Percentiles rank a stretch among this genome's conserved stretches.
Conservation (phyloP, 768 basidiomycete species). For the Strobilomyces echinocephalus region DNA sequence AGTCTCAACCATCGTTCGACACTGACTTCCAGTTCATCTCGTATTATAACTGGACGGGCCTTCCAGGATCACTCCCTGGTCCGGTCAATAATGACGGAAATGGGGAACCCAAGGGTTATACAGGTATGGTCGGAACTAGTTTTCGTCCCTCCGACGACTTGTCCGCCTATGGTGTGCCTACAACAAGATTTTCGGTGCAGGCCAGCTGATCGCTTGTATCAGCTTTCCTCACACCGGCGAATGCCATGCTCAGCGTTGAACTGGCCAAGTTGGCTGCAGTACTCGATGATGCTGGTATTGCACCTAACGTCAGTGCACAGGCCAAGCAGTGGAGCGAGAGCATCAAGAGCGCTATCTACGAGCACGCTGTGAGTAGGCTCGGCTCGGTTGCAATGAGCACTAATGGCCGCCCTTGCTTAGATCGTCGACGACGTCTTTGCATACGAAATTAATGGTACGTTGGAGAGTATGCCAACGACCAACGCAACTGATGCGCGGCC, state of each 20-base stretch:
- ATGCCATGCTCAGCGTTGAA: conserved; percentile 80
- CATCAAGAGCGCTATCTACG: conserved; percentile 59
- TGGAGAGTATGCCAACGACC: neutral
- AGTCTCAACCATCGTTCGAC: conserved; percentile 69
- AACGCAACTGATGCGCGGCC: neutral
- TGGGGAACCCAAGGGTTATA: conserved; percentile 71
- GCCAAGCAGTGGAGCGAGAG: conserved; percentile 56
- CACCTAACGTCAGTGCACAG: conserved; percentile 46
- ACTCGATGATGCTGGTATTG: conserved; percentile 46
- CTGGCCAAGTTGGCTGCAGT: conserved; percentile 55
- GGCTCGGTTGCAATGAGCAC: neutral
- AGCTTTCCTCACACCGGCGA: conserved; percentile 77
- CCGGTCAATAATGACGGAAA: conserved; percentile 64
- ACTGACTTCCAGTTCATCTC: conserved; percentile 68
- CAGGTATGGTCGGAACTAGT: conserved; percentile 70
- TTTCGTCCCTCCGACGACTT: conserved; percentile 76
- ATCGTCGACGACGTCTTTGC: conserved; percentile 63
- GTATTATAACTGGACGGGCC: conserved; percentile 81
- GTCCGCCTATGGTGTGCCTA: conserved; percentile 52
- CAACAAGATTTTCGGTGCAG: neutral
- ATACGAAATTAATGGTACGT: conserved; percentile 68
- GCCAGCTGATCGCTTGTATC: neutral
- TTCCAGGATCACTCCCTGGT: conserved; percentile 53
- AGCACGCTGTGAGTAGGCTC: conserved; percentile 47
- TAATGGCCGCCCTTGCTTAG: conserved; percentile 30